These are phyloP conservation scores for Zygnema circumcarinatum DNA, from an alignment of 139 green algal species.

Conservation along the genomic window DNA sequence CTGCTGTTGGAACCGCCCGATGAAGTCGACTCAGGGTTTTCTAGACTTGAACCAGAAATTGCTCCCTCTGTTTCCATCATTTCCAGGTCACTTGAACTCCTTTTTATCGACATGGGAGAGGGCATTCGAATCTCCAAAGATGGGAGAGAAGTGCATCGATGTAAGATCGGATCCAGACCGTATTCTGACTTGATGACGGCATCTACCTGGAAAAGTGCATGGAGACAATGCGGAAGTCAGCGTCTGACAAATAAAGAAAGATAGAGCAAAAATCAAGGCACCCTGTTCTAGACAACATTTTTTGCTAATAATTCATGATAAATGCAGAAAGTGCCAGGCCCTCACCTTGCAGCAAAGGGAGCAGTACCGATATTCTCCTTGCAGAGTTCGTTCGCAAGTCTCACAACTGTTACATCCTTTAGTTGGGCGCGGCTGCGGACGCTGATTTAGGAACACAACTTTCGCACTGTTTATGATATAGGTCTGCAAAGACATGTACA, in stretches of 20 bases:
- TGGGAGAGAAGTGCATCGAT: background rate
- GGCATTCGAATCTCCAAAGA: slow-evolving; percentile 1
- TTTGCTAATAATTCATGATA: no score
- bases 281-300: no score
- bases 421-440: slow-evolving; percentile 70
- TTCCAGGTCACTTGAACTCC: background rate
- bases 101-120: background rate
- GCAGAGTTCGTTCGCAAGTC: slow-evolving; percentile 18
- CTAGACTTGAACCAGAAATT: background rate
- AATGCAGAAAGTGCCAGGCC: no score
- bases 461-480: slow-evolving; percentile 81
- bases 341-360: slow-evolving; percentile 33
- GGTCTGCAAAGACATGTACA: slow-evolving; percentile 59
- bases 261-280: no score
- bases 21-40: background rate
- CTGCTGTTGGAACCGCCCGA: background rate
- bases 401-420: slow-evolving; percentile 24
- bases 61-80: slow-evolving; percentile 3
- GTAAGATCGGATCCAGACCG: background rate
- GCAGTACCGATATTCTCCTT: slow-evolving; percentile 22
- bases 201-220: background rate
- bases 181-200: background rate
- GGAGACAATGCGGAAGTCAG: no score
- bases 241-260: background rate
- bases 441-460: slow-evolving; percentile 78